Evolutionary conservation across 495 filamentous ascomycete genomes (phyloP).

Genomic region (Durotheca rogersii): DNA sequence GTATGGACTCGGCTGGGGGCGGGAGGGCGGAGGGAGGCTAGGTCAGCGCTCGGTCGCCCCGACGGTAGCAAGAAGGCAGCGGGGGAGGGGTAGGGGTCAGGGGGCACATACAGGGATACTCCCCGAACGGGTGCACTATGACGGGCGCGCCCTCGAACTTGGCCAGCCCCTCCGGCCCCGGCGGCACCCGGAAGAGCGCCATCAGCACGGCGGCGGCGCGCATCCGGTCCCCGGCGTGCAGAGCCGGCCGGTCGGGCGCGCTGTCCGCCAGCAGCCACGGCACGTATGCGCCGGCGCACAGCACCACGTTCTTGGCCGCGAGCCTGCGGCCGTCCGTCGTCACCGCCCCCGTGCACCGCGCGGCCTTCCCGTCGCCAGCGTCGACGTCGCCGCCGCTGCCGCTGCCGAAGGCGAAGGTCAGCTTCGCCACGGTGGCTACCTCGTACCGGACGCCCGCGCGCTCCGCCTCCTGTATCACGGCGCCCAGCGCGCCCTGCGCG

Average conservation of each 20-base stretch:
- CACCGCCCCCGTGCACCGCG: constrained; percentile 44
- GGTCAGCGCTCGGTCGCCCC: no score
- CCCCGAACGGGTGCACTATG: constrained; percentile 21
- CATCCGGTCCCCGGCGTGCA: constrained; percentile 50
- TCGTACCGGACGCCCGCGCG: constrained; percentile 50
- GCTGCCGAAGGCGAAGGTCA: no score
- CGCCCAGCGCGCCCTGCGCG: constrained; percentile 48
- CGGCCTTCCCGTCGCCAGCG: constrained; percentile 30
- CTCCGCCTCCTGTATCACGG: constrained; percentile 43
- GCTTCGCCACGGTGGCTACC: constrained; percentile 41
- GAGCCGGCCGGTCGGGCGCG: constrained; percentile 42
- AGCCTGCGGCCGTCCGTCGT: constrained; percentile 40
- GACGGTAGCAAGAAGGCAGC: no score
- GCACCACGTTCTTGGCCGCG: constrained; percentile 42
- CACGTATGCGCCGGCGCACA: constrained; percentile 53
- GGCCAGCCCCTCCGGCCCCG: constrained; percentile 18
- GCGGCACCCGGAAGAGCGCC: constrained; percentile 36
- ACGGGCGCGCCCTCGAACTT: constrained; percentile 35
- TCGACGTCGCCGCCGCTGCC: no score
- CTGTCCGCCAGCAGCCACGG: constrained; percentile 52
- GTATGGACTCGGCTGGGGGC: constrained; percentile 37
- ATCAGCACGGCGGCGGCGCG: constrained; percentile 51
- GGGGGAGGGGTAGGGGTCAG: no score
- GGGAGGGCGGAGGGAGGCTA: neutral
- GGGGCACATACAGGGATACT: no score